Percentiles rank a stretch among this genome's conserved stretches.
Conservation (phyloP, 192 early-diverging fungal species). For the Geosiphon pyriformis region DNA sequence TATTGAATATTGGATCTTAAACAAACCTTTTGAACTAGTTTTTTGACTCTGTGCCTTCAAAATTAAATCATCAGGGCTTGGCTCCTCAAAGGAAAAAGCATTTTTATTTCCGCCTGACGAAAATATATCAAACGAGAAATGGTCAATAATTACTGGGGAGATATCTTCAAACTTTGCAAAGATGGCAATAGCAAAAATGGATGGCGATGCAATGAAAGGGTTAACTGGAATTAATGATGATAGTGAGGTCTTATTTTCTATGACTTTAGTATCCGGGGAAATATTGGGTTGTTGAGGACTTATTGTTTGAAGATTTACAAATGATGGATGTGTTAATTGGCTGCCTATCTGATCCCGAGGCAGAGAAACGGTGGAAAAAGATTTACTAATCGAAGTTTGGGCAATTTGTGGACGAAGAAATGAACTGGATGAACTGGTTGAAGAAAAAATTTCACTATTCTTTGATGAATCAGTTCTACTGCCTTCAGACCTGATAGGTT, state of each 20-base stretch:
- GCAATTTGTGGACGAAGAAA: too few relatives aligned
- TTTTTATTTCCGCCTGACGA: conserved; percentile 4
- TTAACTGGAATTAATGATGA: not conserved
- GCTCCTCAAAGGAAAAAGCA: conserved; percentile 65
- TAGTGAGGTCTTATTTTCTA: not conserved
- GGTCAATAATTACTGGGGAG: conserved; percentile 5
- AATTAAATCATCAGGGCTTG: conserved; percentile 79
- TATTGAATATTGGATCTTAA: not conserved
- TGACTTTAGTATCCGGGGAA: not conserved
- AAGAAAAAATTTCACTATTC: too few relatives aligned
- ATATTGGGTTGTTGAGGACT: not conserved
- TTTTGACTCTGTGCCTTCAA: conserved; percentile 46
- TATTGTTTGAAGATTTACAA: not conserved
- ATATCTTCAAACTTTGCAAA: conserved; percentile 26
- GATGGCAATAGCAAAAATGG: conserved; percentile 32
- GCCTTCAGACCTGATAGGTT: not conserved
- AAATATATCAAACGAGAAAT: conserved; percentile 12
- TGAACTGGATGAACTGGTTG: too few relatives aligned
- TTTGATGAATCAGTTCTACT: too few relatives aligned
- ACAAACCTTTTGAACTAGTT: not conserved
- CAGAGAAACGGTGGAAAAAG: not conserved
- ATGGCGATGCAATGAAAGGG: conserved; percentile 33
- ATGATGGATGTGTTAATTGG: not conserved
- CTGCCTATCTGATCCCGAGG: not conserved
- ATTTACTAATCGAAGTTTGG: not conserved